Conservation (phyloP, 2,329 filamentous ascomycete species). For the Fusarium sp. region DNA sequence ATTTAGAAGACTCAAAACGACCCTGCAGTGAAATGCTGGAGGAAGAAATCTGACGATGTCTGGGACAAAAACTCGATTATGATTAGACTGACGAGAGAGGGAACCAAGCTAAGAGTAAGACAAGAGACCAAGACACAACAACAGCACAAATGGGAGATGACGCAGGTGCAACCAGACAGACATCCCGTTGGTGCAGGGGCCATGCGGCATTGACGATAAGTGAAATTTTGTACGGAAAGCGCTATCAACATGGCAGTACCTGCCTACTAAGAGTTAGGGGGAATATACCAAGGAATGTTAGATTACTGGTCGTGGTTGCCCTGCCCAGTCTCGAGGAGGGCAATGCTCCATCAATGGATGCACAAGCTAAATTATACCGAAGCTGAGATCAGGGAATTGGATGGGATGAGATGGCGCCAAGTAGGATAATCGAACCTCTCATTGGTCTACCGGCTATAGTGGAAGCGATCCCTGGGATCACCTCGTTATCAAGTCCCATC, state of each 20-base stretch:
- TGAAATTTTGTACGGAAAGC: neutral
- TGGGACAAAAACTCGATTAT: constrained; percentile 12
- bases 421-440: constrained; percentile 19
- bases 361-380: constrained; percentile 28
- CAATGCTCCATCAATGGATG: constrained; percentile 20
- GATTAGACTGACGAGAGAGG: constrained; percentile 5
- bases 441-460: constrained; percentile 35
- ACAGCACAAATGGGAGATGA: constrained; percentile 36
- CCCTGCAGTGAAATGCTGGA: constrained; percentile 4
- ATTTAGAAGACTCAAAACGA: neutral
- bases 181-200: constrained; percentile 23
- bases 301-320: neutral
- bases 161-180: constrained; percentile 40
- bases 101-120: constrained; percentile 23
- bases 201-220: constrained; percentile 11
- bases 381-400: constrained; percentile 38
- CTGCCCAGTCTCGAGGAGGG: neutral
- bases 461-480: constrained; percentile 29
- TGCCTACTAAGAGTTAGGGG: neutral
- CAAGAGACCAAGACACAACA: constrained; percentile 30
- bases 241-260: constrained; percentile 12
- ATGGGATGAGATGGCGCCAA: constrained; percentile 30
- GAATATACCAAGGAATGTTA: constrained; percentile 5
- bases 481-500: constrained; percentile 25
- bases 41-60: constrained; percentile 17